Evolutionary conservation across 768 basidiomycete species (phyloP), one percentile per base, ranked within the genome.

Genomic region (Collybia nuda): DNA sequence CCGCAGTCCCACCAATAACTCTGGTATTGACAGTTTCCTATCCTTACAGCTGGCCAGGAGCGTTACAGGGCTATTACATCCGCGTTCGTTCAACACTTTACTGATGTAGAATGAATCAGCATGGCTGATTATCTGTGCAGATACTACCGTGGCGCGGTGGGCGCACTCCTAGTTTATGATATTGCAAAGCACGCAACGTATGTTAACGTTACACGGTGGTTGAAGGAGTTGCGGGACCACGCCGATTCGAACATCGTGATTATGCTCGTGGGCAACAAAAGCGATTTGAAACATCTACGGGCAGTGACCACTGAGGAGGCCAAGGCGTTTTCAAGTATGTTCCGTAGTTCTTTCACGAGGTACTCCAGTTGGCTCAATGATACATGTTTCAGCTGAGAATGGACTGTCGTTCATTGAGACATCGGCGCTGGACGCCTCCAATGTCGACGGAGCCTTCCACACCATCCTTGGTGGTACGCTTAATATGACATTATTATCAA

Each of bases 271-370:
- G 93, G 93, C 11, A 98, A 98, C 79, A 98, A 99, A 87, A 94
- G 92, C 67, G 97, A 99, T 81, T 85, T 99, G 79, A 94, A 97
- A 74, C 97, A 98, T 67, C 70, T 98, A 61, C 77, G 97, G 56
- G 96, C 95, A 38, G 95, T 98, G 35, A 88, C 96, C 26, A 98
- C 95, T 24, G 97, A 99, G 44, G 97, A 99, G 77, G 96, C 95
- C 43, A 97, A 92, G 78, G 75, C 76, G 9, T 98, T 98, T 69
- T 73, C 93, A 29, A 79, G 94, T 93, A 68, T 64, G 84, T 80
- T 44, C 18, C 41, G 9, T n/a, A 18, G 28, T 43, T 37, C 18
- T 22, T 9, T 22, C 3, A 24, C 18, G 2, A 19, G 8, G 6
- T 28, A 39, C 15, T 11, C 7, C 32, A 6, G 37, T 26, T 18